These are phyloP conservation scores for Dendrobium nobile DNA, from an alignment of 106 monocot species.

Conservation along the genomic window DNA sequence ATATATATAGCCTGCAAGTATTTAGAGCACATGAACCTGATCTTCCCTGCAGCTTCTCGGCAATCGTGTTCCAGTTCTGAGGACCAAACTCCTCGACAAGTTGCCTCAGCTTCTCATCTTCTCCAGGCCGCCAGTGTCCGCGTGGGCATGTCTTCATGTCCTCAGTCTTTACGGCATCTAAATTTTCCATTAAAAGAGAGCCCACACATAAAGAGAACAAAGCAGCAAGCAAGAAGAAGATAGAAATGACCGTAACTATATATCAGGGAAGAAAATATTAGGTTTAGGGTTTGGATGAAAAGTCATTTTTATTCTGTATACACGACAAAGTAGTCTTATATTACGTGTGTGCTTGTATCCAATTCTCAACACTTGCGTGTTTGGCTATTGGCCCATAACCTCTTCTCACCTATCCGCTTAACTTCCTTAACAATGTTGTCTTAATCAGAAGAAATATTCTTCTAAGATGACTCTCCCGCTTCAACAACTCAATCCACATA, in stretches of 20 bases:
- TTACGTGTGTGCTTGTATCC: background rate
- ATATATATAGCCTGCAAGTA: background rate
- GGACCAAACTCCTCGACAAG: constrained; percentile 80
- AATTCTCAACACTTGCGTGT: background rate
- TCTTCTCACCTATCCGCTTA: background rate
- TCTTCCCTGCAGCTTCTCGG: constrained; percentile 76
- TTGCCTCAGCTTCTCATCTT: constrained; percentile 67
- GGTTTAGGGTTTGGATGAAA: constrained; percentile 9
- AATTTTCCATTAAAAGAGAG: background rate
- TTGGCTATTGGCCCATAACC: background rate
- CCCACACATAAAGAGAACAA: background rate
- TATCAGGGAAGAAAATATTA: background rate
- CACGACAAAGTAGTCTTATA: background rate
- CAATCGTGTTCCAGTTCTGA: constrained; percentile 85
- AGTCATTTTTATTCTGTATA: background rate
- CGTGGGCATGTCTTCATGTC: constrained; percentile 34
- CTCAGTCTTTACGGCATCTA: constrained; percentile 7
- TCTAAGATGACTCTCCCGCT: background rate
- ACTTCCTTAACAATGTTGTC: constrained; percentile 5
- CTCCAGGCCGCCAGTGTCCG: constrained; percentile 85
- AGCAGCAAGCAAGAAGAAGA: background rate
- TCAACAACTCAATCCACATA: too few species aligned
- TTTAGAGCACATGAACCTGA: constrained; percentile 38
- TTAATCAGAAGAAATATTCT: background rate
- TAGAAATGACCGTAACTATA: background rate